These are phyloP conservation scores for Leucocoprinus sp. DNA, from an alignment of 768 basidiomycete species.

Conservation along the genomic window DNA sequence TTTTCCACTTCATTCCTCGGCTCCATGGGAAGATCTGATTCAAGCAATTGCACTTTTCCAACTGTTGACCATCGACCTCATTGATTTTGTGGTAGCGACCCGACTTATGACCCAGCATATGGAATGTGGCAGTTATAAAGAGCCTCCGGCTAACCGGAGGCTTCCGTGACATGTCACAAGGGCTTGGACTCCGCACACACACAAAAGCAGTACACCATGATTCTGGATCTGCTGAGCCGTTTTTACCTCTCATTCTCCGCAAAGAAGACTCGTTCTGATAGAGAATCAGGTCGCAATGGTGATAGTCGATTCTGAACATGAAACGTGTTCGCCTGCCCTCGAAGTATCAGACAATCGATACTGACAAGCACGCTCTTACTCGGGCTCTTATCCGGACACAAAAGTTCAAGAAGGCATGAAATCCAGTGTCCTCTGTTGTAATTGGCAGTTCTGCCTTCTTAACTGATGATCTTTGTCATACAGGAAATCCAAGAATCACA, in stretches of 20 bases:
- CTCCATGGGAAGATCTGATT: slow-evolving; percentile 14
- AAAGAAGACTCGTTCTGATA: slow-evolving; percentile 8
- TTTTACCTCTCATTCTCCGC: slow-evolving; percentile 6
- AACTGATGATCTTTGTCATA: neutral
- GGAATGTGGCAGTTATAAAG: neutral
- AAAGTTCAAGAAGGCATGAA: neutral
- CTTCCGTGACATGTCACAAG: neutral
- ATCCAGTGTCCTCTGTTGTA: neutral
- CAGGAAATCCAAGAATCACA: slow-evolving; percentile 10
- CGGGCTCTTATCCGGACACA: slow-evolving; percentile 2
- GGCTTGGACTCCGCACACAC: too few species aligned
- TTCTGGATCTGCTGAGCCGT: slow-evolving; percentile 1
- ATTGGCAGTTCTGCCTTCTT: too few species aligned
- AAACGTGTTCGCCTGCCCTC: slow-evolving; percentile 8
- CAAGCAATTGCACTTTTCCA: slow-evolving; percentile 15
- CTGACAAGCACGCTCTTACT: slow-evolving; percentile 7
- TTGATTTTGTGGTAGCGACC: neutral
- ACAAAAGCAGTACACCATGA: neutral
- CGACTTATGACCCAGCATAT: neutral
- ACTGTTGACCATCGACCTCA: slow-evolving; percentile 11
- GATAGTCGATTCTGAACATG: slow-evolving; percentile 10
- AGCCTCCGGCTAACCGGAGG: neutral
- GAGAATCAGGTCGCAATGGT: slow-evolving; percentile 12
- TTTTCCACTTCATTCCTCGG: slow-evolving; percentile 16
- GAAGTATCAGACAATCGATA: too few species aligned